Percentiles rank a stretch among this genome's conserved stretches.
Evolutionary conservation across 2,329 filamentous ascomycete genomes (phyloP).

Genomic region (Sarocladium brachiariae): DNA sequence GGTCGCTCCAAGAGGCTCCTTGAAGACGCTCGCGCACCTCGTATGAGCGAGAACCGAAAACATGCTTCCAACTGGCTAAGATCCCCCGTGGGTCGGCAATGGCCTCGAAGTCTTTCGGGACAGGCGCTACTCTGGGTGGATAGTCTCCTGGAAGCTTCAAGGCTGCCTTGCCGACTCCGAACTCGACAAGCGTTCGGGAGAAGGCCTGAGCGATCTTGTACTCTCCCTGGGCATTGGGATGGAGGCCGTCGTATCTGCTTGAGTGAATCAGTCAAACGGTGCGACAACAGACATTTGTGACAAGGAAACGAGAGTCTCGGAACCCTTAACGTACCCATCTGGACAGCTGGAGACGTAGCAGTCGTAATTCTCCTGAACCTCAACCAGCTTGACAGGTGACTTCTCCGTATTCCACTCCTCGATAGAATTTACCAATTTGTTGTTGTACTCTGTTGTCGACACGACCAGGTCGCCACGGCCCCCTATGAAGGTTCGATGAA

Average conservation of each 20-base stretch:
- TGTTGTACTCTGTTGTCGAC: constrained; percentile 21
- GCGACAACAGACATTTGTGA: too few species aligned
- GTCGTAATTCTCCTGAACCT: constrained; percentile 24
- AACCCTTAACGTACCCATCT: too few species aligned
- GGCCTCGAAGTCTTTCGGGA: not conserved
- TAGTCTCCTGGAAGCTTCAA: not conserved
- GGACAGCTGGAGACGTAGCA: too few species aligned
- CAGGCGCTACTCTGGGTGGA: too few species aligned
- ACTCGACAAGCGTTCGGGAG: constrained; percentile 13
- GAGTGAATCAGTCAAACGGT: too few species aligned
- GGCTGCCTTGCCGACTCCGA: not conserved
- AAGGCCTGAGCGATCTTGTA: constrained; percentile 35
- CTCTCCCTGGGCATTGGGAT: constrained; percentile 34
- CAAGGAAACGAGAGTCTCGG: too few species aligned
- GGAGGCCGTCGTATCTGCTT: constrained; percentile 36
- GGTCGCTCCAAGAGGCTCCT: not conserved
- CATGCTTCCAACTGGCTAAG: not conserved
- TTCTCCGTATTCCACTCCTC: constrained; percentile 17
- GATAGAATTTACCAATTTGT: constrained; percentile 17
- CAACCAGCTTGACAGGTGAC: constrained; percentile 26
- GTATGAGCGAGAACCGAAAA: not conserved
- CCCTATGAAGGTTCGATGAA: constrained; percentile 17
- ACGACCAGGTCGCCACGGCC: constrained; percentile 19
- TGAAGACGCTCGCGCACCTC: not conserved
- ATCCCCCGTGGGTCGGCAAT: not conserved